Evolutionary conservation across 2,329 filamentous ascomycete species (phyloP), one percentile per base, ranked within the genome.

Genomic region (Huntiella omanensis): DNA sequence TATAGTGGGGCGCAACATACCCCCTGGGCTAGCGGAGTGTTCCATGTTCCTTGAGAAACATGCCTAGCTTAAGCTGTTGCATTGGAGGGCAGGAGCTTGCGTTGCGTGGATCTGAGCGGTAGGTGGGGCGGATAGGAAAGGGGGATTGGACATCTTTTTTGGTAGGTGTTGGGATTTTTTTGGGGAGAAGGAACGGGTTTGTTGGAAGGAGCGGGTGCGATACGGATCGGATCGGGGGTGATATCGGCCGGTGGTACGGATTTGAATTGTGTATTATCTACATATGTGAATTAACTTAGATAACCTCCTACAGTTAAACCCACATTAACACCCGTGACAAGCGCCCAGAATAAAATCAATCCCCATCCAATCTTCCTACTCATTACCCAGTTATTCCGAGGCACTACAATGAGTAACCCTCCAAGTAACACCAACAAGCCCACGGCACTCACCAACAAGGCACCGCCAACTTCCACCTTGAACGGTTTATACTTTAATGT

Each of bases 361-460:
- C 75, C 75, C 69, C 76, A 83, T 11, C 91, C 91, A 54, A 98
- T 84, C 60, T 70, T 78, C 45, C 78, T 72, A 57, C 77, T 86
- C 73, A 95, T 79, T 36, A 80, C 66, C 87, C 87, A 95, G 52
- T 77, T 75, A 61, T 91, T 93, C 64, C 80, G 58, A 4, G 91
- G 91, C 45, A 98, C 84, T 1, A 77, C 69, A 22, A 93, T 69
- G 51, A 98, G 65, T 53, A 98, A 62, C 2, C 80, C 76, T 3
- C 87, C 62, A 13, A 98, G 66, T 1, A 85, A 95, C 22, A 86
- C 57, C 16, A 98, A 65, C 52, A 98, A 65, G 2, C 84, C 88
- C n/a, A 83, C 70, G 1, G 84, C 83, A 45, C 80, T 88, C 35
- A 98, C 78, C 55, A 95, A 69, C 52, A 98, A 64, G 3, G 87